Percentiles rank a stretch among this genome's conserved stretches.
Evolutionary conservation across 73 alveolate species (phyloP).

Genomic region (Paraurostyla sp.): DNA sequence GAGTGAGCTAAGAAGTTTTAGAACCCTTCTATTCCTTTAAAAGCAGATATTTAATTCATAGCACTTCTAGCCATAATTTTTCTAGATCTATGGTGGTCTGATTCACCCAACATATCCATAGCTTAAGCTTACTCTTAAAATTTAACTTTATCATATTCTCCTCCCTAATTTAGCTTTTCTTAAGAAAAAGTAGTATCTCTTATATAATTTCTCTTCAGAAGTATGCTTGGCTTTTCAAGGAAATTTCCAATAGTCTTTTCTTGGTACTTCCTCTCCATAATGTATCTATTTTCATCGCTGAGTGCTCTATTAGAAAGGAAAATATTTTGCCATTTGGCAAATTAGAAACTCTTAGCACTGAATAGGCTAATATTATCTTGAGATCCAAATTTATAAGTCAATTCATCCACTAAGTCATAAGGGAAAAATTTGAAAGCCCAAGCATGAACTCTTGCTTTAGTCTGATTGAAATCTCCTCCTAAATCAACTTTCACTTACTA

Average conservation of each 20-base stretch:
- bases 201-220: slow-evolving; percentile 65
- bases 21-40: slow-evolving; percentile 7
- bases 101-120: no score
- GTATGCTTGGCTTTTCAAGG: slow-evolving; percentile 72
- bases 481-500: not conserved
- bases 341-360: not conserved
- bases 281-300: slow-evolving; percentile 73
- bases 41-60: no score
- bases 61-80: no score
- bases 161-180: slow-evolving; percentile 58
- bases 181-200: slow-evolving; percentile 53
- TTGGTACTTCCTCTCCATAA: slow-evolving; percentile 73
- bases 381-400: not conserved
- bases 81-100: no score
- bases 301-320: slow-evolving; percentile 63
- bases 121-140: not conserved
- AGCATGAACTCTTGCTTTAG: slow-evolving; percentile 1
- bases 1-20: slow-evolving; percentile 39
- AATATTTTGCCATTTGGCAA: slow-evolving; percentile 68
- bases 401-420: not conserved
- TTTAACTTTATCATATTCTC: slow-evolving; percentile 49
- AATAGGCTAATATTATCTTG: not conserved
- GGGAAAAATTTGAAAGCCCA: slow-evolving; percentile 6
- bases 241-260: slow-evolving; percentile 69
- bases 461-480: not conserved